Evolutionary conservation across 108 stramenopile species (phyloP), one percentile per base, ranked within the genome.

Genomic region (Cyclotella kingstonii): DNA sequence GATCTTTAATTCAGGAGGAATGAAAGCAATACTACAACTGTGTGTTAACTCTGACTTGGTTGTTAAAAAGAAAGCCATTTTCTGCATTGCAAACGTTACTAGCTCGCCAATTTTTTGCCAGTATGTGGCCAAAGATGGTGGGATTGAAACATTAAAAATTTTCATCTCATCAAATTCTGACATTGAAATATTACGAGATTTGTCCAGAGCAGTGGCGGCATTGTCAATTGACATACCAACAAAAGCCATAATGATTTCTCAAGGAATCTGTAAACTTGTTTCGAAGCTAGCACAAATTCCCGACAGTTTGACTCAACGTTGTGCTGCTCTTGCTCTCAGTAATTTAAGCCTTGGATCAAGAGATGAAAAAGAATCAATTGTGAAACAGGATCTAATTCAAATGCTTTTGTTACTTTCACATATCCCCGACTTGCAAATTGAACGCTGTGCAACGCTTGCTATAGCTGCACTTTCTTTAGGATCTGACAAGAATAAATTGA

Each of bases 401-500:
- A 83, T 90, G 38, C 70, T 93, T 21, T 55, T 81, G 23, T 89
- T 89, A 63, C 62, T 93, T 40, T 63, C 77, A 12, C 54, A 85
- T 23, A 91, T 85, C 66, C 89, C 89, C 1, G 89, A 93, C 60
- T 48, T 83, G 39, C 87, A 93, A 59, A 80, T 93, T 25, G 87
- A 93, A 83, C 64, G 86, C n/a, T 87, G 78, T 38, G 89, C 91
- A 15, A 73, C 85, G 17, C 68, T 90, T 41, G 77, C 88, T 0
- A 43, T 93, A 30, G 85, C 89, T 3, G 89, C 84, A 22, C 66
- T 93, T 36, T 81, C 80, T 6, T 64, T 93, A 30, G 92, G 92
- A 36, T 85, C 78, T 56, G 68, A 74, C 36, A 44, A 61, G 4
- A 60, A 83, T 45, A 85, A 85, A 57, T 79, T 81, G 59, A 39